Conservation (phyloP, 2,329 filamentous ascomycete genomes). For the Ceratocystiopsis sp. region DNA sequence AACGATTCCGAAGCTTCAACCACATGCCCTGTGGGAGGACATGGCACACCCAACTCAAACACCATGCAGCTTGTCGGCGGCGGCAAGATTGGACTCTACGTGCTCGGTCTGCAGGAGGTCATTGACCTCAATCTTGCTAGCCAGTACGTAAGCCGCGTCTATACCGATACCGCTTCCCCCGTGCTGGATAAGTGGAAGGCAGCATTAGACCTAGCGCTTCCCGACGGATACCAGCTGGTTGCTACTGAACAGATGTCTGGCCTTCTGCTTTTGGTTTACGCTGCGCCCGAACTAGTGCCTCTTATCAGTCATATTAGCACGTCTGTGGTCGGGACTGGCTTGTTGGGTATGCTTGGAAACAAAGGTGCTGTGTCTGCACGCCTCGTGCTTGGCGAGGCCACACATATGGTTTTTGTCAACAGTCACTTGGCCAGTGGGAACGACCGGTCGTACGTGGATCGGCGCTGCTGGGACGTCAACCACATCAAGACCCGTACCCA, state of each 20-base stretch:
- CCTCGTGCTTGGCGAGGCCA: slow-evolving; percentile 76
- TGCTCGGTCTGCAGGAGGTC: slow-evolving; percentile 80
- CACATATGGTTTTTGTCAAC: slow-evolving; percentile 77
- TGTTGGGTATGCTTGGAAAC: slow-evolving; percentile 89
- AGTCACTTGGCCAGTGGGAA: slow-evolving; percentile 79
- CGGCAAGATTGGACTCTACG: slow-evolving; percentile 72
- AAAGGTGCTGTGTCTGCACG: slow-evolving; percentile 78
- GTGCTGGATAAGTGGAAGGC: slow-evolving; percentile 64
- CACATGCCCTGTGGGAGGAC: too few species aligned
- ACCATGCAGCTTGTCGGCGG: slow-evolving; percentile 32
- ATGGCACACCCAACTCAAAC: slow-evolving; percentile 18
- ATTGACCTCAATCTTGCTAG: slow-evolving; percentile 68
- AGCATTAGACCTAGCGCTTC: slow-evolving; percentile 56
- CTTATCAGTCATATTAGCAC: slow-evolving; percentile 71
- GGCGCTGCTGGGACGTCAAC: slow-evolving; percentile 75
- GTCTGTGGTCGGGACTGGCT: slow-evolving; percentile 68
- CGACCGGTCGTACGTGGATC: slow-evolving; percentile 59
- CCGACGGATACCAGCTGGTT: slow-evolving; percentile 58
- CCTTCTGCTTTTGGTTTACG: slow-evolving; percentile 69
- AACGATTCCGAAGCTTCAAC: too few species aligned
- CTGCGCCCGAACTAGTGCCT: slow-evolving; percentile 55
- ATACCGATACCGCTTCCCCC: slow-evolving; percentile 45
- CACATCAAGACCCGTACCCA: slow-evolving; percentile 62
- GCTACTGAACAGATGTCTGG: slow-evolving; percentile 76
- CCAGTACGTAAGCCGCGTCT: slow-evolving; percentile 57